Percentiles rank a stretch among this genome's conserved stretches.
Conservation (phyloP, 768 basidiomycete genomes). For the Pulveroboletus sp. region DNA sequence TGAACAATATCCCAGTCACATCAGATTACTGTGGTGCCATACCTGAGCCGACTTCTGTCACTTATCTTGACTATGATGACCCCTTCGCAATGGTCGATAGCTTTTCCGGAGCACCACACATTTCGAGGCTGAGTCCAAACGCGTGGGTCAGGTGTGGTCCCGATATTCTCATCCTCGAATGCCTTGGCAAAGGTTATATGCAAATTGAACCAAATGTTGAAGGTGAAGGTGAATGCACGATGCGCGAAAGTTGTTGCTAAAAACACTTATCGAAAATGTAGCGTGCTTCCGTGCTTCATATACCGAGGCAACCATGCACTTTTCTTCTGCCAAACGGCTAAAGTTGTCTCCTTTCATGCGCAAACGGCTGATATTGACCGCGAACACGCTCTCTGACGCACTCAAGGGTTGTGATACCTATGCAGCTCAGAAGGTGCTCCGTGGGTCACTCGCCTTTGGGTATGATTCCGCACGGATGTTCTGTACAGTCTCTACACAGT, state of each 20-base stretch:
- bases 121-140: conserved; percentile 48
- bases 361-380: conserved; percentile 49
- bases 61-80: conserved; percentile 72
- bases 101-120: conserved; percentile 50
- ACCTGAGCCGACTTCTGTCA: conserved; percentile 57
- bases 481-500: neutral
- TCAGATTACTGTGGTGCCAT: conserved; percentile 32
- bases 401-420: conserved; percentile 70
- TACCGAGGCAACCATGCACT: conserved; percentile 47
- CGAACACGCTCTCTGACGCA: conserved; percentile 52
- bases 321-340: conserved; percentile 38
- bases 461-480: conserved; percentile 25
- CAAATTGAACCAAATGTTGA: conserved; percentile 48
- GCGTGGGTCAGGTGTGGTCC: conserved; percentile 82
- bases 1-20: neutral
- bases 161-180: conserved; percentile 68
- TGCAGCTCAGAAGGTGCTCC: conserved; percentile 49
- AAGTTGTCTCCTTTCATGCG: conserved; percentile 52
- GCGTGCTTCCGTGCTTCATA: conserved; percentile 47
- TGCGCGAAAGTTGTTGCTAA: neutral
- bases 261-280: conserved; percentile 14
- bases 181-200: conserved; percentile 64
- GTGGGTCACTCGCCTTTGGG: conserved; percentile 47
- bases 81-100: conserved; percentile 56
- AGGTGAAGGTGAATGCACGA: conserved; percentile 30